These are phyloP conservation scores for Entelexis sorbosivorans DNA, from an alignment of 1,139 yeast species.

Conservation along the genomic window DNA sequence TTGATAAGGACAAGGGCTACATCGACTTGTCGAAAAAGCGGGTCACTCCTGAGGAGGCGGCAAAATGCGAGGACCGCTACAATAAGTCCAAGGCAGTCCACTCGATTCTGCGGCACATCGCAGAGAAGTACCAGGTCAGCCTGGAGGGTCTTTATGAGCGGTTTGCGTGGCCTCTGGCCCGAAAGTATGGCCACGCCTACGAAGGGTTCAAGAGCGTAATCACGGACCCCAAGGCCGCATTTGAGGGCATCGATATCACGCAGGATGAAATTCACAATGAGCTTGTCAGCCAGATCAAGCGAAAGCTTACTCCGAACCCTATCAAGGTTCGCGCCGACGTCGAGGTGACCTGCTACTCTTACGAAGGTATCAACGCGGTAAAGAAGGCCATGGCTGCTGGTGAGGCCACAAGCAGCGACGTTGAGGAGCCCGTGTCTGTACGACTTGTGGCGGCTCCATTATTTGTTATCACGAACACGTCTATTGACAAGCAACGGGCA, in stretches of 20 bases:
- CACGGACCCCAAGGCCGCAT: conserved; percentile 73
- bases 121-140: conserved; percentile 85
- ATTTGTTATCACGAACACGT: conserved; percentile 85
- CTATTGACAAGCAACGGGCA: conserved; percentile 85
- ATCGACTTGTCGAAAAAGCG: conserved; percentile 96
- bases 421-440: conserved; percentile 70
- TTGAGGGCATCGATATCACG: conserved; percentile 69
- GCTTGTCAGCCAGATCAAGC: conserved; percentile 71
- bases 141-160: conserved; percentile 76
- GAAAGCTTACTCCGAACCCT: conserved; percentile 96
- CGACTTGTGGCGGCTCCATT: conserved; percentile 96
- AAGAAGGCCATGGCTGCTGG: conserved; percentile 81
- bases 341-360: conserved; percentile 92
- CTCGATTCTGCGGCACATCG: conserved; percentile 93
- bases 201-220: conserved; percentile 95
- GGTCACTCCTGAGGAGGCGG: conserved; percentile 95
- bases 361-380: conserved; percentile 97
- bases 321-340: conserved; percentile 95
- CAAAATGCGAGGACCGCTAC: conserved; percentile 94
- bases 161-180: conserved; percentile 95
- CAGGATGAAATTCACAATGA: conserved; percentile 57
- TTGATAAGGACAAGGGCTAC: conserved; percentile 96
- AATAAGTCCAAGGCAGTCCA: conserved; percentile 96
- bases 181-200: conserved; percentile 92
- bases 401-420: conserved; percentile 68